Conservation (phyloP, 139 green algal species). For the Chlorella sorokiniana region DNA sequence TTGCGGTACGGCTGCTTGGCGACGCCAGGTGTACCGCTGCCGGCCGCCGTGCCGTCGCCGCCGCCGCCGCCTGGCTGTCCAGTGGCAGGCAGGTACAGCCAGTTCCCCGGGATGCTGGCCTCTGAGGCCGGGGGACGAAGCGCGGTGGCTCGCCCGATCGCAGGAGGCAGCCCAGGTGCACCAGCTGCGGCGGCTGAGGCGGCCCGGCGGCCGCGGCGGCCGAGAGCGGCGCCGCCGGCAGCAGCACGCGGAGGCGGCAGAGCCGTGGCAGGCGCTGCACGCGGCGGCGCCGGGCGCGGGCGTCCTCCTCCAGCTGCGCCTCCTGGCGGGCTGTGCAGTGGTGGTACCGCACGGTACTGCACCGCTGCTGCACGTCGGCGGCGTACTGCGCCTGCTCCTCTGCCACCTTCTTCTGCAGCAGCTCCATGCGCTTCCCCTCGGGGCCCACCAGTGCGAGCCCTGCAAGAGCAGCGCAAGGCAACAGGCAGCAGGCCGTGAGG, state of each 20-base stretch:
- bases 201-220: not conserved
- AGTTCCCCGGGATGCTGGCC: not conserved
- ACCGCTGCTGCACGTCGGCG: not conserved
- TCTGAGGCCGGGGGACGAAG: not conserved
- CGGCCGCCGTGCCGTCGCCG: not conserved
- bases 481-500: too few species aligned
- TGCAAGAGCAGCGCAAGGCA: not conserved
- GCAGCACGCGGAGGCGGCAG: not conserved
- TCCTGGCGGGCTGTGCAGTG: constrained; percentile 33
- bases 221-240: not conserved
- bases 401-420: not conserved
- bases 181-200: not conserved
- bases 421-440: constrained; percentile 11
- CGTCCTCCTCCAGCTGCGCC: constrained; percentile 38
- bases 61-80: not conserved
- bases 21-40: not conserved
- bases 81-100: constrained; percentile 13
- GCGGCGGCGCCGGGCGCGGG: not conserved
- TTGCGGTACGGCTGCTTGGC: constrained; percentile 21
- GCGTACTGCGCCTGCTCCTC: constrained; percentile 25
- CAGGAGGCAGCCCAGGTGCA: not conserved
- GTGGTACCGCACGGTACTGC: not conserved
- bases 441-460: constrained; percentile 12
- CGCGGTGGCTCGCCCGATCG: not conserved
- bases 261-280: not conserved